These are phyloP conservation scores for Nothomitra cinnamomea DNA, from an alignment of 2,329 filamentous ascomycete genomes.

Conservation along the genomic window DNA sequence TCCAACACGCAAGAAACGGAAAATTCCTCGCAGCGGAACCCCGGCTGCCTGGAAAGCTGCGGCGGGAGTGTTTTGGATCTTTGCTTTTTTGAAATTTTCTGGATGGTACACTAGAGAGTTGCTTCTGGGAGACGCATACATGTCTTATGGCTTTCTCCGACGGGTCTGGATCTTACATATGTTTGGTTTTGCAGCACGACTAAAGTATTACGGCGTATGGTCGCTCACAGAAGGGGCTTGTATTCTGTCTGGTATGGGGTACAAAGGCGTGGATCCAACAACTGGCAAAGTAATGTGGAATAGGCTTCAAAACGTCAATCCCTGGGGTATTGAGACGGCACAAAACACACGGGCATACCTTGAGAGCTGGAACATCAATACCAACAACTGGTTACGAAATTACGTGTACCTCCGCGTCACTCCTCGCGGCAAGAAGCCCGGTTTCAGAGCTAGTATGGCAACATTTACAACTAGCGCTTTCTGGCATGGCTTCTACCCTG, in stretches of 20 bases:
- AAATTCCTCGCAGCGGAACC: conserved; percentile 77
- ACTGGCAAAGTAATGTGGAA: conserved; percentile 83
- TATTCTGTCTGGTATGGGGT: conserved; percentile 83
- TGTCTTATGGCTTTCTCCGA: conserved; percentile 49
- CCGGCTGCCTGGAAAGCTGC: conserved; percentile 65
- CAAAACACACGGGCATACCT: conserved; percentile 90
- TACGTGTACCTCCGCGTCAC: conserved; percentile 94
- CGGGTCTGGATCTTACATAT: conserved; percentile 70
- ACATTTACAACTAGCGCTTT: conserved; percentile 90
- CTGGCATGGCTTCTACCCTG: conserved; percentile 96
- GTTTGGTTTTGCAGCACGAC: conserved; percentile 62
- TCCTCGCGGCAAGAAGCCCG: conserved; percentile 86
- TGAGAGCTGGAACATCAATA: conserved; percentile 96
- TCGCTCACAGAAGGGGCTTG: conserved; percentile 82
- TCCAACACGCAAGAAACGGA: conserved; percentile 73
- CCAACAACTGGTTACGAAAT: conserved; percentile 89
- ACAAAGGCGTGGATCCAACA: conserved; percentile 74
- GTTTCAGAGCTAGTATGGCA: conserved; percentile 82
- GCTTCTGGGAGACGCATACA: conserved; percentile 48
- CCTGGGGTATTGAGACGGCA: conserved; percentile 70
- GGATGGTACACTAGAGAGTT: conserved; percentile 46
- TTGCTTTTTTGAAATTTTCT: conserved; percentile 57
- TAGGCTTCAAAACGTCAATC: conserved; percentile 74
- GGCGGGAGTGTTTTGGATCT: conserved; percentile 61
- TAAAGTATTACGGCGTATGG: conserved; percentile 98